Evolutionary conservation across 2,329 filamentous ascomycete genomes (phyloP).

Genomic region (Nigrograna mackinnonii): DNA sequence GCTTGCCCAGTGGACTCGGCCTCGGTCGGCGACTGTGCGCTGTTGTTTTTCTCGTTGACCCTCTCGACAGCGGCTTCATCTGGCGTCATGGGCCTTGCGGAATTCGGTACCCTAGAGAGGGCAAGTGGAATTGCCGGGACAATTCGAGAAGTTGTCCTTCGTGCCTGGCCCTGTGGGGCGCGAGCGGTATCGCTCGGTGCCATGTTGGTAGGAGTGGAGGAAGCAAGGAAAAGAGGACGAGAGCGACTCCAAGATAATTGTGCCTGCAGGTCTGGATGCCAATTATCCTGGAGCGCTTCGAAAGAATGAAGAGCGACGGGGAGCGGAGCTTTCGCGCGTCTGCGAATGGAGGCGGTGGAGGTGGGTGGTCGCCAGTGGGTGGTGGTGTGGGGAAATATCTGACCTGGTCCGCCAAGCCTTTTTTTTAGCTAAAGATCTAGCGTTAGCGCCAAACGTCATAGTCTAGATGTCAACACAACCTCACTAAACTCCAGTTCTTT

Average conservation of each 20-base stretch:
- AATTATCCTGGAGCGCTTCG: conserved; percentile 48
- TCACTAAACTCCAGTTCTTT: no score
- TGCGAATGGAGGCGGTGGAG: conserved; percentile 14
- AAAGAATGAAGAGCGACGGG: conserved; percentile 10
- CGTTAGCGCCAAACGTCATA: no score
- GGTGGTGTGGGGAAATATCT: conserved; percentile 7
- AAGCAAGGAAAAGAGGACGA: conserved; percentile 7
- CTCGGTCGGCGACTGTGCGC: conserved; percentile 3
- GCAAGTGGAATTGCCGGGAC: conserved; percentile 42
- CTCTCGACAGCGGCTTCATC: conserved; percentile 25
- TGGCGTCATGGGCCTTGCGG: conserved; percentile 29
- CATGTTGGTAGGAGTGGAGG: conserved; percentile 25
- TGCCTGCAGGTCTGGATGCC: conserved; percentile 24
- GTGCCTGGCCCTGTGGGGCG: conserved; percentile 25
- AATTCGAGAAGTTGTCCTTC: conserved; percentile 33
- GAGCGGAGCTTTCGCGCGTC: conserved; percentile 15
- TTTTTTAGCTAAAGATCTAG: background rate
- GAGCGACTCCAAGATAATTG: conserved; percentile 49
- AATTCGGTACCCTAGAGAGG: conserved; percentile 28
- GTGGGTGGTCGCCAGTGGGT: conserved; percentile 3
- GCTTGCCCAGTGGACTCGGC: conserved; percentile 1
- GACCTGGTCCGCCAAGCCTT: background rate
- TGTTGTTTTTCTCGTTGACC: conserved; percentile 9
- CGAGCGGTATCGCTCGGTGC: conserved; percentile 27
- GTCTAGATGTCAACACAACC: no score